These are phyloP conservation scores for Nelumbo lutea DNA, from an alignment of 164 flowering plant genomes.

Conservation along the genomic window DNA sequence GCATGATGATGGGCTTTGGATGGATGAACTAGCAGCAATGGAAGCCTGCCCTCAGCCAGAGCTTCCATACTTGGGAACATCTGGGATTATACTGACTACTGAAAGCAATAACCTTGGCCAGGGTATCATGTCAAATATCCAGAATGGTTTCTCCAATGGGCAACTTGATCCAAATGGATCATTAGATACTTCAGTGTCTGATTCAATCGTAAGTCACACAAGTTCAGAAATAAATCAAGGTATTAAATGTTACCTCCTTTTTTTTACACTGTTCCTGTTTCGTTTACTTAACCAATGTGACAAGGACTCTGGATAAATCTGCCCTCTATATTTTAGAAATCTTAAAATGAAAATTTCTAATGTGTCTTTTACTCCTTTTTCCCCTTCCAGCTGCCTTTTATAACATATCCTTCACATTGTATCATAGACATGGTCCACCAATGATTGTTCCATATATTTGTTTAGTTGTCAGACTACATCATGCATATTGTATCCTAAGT, in stretches of 20 bases:
- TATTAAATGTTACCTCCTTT: conserved; percentile 10
- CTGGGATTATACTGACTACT: conserved; percentile 73
- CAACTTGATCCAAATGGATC: conserved; percentile 27
- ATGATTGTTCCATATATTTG: no score
- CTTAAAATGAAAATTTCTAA: no score
- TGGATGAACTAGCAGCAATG: conserved; percentile 81
- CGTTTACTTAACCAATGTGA: background rate
- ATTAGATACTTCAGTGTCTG: conserved; percentile 35
- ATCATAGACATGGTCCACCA: no score
- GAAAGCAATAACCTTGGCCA: conserved; percentile 39
- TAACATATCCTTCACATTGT: no score
- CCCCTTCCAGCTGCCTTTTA: no score
- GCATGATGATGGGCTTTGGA: conserved; percentile 69
- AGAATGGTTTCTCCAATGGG: conserved; percentile 19
- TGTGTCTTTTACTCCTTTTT: no score
- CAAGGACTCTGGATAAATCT: background rate
- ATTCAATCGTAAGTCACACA: conserved; percentile 35
- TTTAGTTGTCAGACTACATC: no score
- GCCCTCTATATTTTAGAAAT: no score
- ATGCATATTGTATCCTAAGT: no score
- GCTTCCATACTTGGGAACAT: conserved; percentile 50
- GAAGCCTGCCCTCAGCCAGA: conserved; percentile 57
- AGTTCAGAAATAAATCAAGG: conserved; percentile 46
- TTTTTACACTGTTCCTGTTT: background rate
- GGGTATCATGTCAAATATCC: conserved; percentile 15